phyloP scores from a whole-genome alignment of 306 rosid genomes.

The Rosa persica region DNA sequence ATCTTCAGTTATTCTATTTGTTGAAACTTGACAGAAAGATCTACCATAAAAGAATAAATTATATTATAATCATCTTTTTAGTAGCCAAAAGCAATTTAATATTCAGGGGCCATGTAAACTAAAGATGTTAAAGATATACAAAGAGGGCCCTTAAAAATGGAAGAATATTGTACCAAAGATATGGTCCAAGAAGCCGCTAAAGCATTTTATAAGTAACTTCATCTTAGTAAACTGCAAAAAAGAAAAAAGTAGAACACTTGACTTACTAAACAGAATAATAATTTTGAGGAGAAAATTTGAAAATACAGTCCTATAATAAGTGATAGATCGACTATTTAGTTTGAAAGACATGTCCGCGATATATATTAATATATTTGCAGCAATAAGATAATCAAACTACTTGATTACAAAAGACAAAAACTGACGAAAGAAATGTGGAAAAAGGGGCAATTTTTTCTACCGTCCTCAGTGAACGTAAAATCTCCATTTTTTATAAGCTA shows the following conservation, averaged over 20 bases:
- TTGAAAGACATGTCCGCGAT: neutral
- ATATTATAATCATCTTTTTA: neutral
- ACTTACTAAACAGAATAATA: neutral
- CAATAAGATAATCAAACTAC: neutral
- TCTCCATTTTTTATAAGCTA: neutral
- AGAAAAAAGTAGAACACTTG: neutral
- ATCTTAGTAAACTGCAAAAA: constrained; percentile 55
- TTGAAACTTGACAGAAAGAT: neutral
- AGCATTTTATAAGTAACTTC: constrained; percentile 32
- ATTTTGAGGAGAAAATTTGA: neutral
- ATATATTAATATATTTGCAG: neutral
- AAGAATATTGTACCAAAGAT: constrained; percentile 28
- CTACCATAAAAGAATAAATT: neutral
- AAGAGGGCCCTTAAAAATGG: constrained; percentile 20
- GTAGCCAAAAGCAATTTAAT: neutral
- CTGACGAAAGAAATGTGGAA: neutral
- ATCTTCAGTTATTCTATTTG: neutral
- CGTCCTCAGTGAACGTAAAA: too few relatives aligned
- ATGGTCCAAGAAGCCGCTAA: constrained; percentile 18
- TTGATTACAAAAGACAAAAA: neutral
- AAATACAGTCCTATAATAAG: neutral
- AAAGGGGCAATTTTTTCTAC: too few relatives aligned
- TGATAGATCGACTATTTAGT: neutral
- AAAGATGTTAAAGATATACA: constrained; percentile 17
- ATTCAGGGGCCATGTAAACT: neutral